These are phyloP conservation scores for Penicillium rolfsii DNA, from an alignment of 2,329 filamentous ascomycete species.

Conservation along the genomic window DNA sequence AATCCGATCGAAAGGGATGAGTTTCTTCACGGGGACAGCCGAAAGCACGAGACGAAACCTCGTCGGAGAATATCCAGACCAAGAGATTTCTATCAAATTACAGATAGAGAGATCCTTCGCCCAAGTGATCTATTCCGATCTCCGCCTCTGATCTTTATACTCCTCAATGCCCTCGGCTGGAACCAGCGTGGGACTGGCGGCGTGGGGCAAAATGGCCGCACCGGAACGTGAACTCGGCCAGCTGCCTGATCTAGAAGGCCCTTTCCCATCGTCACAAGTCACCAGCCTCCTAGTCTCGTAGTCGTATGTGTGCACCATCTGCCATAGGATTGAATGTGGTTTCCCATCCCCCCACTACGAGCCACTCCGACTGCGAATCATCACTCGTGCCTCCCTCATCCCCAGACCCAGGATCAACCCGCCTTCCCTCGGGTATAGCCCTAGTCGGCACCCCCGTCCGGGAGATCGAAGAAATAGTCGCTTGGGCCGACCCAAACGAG, in stretches of 20 bases:
- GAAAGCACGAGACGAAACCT: not conserved
- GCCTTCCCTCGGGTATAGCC: slow-evolving; percentile 15
- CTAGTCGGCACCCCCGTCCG: slow-evolving; percentile 16
- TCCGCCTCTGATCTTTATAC: not conserved
- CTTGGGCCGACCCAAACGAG: not conserved
- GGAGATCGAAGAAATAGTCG: slow-evolving; percentile 11
- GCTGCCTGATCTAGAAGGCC: not conserved
- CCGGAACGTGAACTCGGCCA: slow-evolving; percentile 15
- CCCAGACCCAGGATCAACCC: slow-evolving; percentile 2
- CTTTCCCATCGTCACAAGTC: not conserved
- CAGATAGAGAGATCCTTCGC: too few relatives aligned
- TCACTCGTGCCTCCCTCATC: not conserved
- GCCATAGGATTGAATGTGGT: not conserved
- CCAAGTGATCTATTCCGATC: not conserved
- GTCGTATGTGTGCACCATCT: not conserved
- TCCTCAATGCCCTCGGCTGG: not conserved
- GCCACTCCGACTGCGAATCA: slow-evolving; percentile 4
- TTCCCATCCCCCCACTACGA: not conserved
- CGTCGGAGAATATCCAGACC: not conserved
- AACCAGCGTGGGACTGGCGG: not conserved
- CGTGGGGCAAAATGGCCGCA: not conserved
- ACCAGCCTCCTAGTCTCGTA: too few relatives aligned
- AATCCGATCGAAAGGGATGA: not conserved
- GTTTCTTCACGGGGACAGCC: not conserved
- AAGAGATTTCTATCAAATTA: not conserved